These are phyloP conservation scores for Stagonosporopsis chrysanthemi DNA, from an alignment of 2,329 filamentous ascomycete species.

Conservation along the genomic window DNA sequence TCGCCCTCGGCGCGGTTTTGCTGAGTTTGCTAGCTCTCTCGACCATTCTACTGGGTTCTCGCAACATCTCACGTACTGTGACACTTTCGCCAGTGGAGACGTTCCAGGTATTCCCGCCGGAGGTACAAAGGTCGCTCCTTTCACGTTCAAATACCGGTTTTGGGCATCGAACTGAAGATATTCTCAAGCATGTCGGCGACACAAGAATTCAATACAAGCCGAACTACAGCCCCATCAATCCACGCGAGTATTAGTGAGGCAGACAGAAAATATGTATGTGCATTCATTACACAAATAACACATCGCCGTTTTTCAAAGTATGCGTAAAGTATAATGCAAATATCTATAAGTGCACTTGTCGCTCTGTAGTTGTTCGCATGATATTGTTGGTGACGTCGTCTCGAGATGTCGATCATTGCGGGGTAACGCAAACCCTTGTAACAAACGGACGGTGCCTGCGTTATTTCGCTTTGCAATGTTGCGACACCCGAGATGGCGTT, in stretches of 20 bases:
- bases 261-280: neutral
- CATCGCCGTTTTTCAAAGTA: too few relatives aligned
- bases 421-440: slow-evolving; percentile 1
- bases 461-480: slow-evolving; percentile 1
- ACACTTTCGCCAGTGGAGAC: slow-evolving; percentile 4
- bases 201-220: slow-evolving; percentile 6
- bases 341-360: neutral
- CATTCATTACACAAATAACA: too few relatives aligned
- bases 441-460: slow-evolving; percentile 1
- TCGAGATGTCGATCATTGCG: slow-evolving; percentile 10
- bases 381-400: neutral
- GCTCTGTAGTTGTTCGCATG: neutral
- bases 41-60: neutral
- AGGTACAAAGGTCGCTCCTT: neutral
- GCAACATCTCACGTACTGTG: neutral
- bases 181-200: neutral
- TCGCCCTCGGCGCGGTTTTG: slow-evolving; percentile 4
- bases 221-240: neutral
- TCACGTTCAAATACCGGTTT: neutral
- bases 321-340: neutral
- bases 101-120: slow-evolving; percentile 4
- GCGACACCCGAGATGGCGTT: slow-evolving; percentile 1
- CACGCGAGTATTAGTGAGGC: neutral
- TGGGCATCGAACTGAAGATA: slow-evolving; percentile 5
- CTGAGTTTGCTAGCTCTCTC: slow-evolving; percentile 2